Conservation (phyloP, 1,139 yeast genomes). For the Blastobotrys illinoisensis region DNA sequence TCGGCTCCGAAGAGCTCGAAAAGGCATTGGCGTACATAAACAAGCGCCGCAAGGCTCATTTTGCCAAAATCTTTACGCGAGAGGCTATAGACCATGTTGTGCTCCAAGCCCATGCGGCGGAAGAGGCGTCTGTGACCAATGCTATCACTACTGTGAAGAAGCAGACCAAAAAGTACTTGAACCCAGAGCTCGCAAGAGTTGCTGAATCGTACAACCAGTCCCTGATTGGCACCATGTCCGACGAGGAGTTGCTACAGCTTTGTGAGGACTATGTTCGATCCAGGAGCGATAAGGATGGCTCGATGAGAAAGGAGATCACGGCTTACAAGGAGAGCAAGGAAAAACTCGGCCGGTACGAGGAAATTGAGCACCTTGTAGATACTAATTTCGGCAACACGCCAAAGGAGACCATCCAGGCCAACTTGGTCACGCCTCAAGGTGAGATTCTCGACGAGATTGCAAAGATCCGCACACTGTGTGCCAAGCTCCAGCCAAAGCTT, state of each 20-base stretch:
- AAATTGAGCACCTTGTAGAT: background rate
- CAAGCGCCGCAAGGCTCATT: constrained; percentile 14
- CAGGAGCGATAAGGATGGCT: background rate
- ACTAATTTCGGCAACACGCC: constrained; percentile 8
- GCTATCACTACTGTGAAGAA: background rate
- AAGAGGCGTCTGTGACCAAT: constrained; percentile 4
- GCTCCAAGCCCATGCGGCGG: constrained; percentile 16
- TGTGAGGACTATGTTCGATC: background rate
- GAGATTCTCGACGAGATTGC: constrained; percentile 14
- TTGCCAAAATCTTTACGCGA: constrained; percentile 18
- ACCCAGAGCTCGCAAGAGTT: background rate
- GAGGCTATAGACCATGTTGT: constrained; percentile 20
- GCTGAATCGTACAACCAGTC: background rate
- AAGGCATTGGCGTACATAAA: constrained; percentile 16
- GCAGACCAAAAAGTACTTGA: background rate
- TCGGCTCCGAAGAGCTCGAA: constrained; percentile 6
- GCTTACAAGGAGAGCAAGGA: constrained; percentile 1
- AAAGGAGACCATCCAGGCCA: constrained; percentile 11
- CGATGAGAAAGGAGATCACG: constrained; percentile 1
- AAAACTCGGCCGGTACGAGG: background rate
- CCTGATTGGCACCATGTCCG: constrained; percentile 2
- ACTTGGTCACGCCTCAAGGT: constrained; percentile 11
- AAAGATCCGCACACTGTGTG: constrained; percentile 11
- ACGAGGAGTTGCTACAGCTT: constrained; percentile 6
- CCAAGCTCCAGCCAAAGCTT: constrained; percentile 11